phyloP scores from a whole-genome alignment of 2,329 filamentous ascomycete genomes.

The Fusarium sp. region DNA sequence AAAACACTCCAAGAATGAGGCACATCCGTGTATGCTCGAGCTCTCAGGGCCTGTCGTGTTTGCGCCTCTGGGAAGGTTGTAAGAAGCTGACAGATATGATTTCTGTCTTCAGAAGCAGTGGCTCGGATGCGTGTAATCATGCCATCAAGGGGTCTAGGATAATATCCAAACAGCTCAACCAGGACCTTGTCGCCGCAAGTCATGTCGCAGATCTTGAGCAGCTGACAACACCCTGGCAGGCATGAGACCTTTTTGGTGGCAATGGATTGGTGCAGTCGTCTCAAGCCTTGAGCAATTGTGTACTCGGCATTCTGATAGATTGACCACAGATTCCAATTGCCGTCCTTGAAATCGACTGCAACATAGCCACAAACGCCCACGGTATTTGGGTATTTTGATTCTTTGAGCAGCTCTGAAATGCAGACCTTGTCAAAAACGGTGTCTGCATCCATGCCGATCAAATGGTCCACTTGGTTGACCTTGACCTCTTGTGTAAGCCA shows the following conservation, averaged over 20 bases:
- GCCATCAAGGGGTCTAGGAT: conserved; percentile 34
- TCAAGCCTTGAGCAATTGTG: conserved; percentile 41
- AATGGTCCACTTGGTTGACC: conserved; percentile 48
- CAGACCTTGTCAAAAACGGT: conserved; percentile 53
- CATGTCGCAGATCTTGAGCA: conserved; percentile 38
- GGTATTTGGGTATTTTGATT: conserved; percentile 49
- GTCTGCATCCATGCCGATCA: conserved; percentile 56
- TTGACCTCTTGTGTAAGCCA: conserved; percentile 46
- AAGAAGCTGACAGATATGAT: conserved; percentile 42
- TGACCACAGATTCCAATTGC: conserved; percentile 42
- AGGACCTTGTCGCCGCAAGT: conserved; percentile 39
- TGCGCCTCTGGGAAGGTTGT: conserved; percentile 48
- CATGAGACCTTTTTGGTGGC: conserved; percentile 43
- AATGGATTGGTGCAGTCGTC: conserved; percentile 40
- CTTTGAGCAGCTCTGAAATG: conserved; percentile 50
- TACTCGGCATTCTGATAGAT: conserved; percentile 43
- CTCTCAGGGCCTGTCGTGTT: conserved; percentile 54
- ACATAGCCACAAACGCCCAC: conserved; percentile 57
- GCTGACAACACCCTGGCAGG: conserved; percentile 38
- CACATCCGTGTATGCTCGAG: conserved; percentile 53
- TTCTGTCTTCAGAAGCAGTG: conserved; percentile 40
- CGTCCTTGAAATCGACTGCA: conserved; percentile 39
- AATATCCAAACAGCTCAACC: conserved; percentile 39
- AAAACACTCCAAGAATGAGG: conserved; percentile 54
- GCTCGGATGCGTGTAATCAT: conserved; percentile 41